Conservation (phyloP, 441 rosid genomes). For the Bruguiera hainesii region DNA sequence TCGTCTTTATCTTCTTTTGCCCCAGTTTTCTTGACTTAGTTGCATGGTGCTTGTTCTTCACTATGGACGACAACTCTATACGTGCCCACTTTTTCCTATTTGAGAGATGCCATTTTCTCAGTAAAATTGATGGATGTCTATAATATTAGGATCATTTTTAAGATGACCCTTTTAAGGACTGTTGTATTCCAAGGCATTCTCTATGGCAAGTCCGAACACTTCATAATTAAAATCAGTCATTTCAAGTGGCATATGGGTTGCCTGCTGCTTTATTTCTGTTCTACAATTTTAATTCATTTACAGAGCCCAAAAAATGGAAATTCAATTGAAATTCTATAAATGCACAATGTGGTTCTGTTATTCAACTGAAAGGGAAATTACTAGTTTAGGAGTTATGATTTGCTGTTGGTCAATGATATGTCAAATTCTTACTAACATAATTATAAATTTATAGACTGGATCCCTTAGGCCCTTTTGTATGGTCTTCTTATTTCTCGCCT, state of each 20-base stretch:
- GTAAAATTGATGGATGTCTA: too few relatives aligned
- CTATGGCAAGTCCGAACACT: neutral
- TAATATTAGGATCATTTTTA: neutral
- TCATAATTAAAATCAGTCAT: neutral
- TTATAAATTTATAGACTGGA: conserved; percentile 1
- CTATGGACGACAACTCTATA: too few relatives aligned
- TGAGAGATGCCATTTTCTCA: too few relatives aligned
- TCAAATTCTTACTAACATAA: neutral
- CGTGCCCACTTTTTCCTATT: too few relatives aligned
- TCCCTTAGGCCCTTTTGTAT: neutral
- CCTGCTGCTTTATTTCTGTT: neutral
- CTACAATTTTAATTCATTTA: neutral
- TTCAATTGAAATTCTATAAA: conserved; percentile 1
- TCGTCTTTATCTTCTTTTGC: neutral
- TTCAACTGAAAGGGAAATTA: neutral
- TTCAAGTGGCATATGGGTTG: neutral
- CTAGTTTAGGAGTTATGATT: conserved; percentile 3
- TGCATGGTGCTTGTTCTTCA: too few relatives aligned
- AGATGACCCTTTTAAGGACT: neutral
- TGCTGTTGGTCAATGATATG: neutral
- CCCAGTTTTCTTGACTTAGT: neutral
- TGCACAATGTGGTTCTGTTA: neutral
- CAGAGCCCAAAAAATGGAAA: neutral
- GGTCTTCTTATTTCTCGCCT: conserved; percentile 10
- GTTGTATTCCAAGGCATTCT: neutral